These are phyloP conservation scores for Heterobasidion annosum DNA, from an alignment of 1,284 basidiomycete species.

Conservation along the genomic window DNA sequence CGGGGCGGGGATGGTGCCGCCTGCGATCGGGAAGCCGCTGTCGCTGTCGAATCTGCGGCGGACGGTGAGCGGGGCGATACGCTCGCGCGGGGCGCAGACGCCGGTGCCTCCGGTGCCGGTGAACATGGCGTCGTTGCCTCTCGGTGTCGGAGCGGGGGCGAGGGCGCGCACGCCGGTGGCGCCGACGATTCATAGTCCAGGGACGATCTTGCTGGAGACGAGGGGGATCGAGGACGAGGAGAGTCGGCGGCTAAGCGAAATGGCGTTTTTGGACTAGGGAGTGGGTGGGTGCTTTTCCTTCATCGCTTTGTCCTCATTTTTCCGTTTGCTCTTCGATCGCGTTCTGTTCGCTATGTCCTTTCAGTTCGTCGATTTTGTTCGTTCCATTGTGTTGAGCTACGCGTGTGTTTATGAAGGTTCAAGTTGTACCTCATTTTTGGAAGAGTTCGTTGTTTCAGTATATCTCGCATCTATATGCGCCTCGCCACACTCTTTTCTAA, in stretches of 20 bases:
- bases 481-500: too few species aligned
- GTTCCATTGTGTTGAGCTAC: too few species aligned
- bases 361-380: too few species aligned
- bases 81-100: slow-evolving; percentile 11
- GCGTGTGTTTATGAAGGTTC: too few species aligned
- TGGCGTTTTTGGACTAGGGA: slow-evolving; percentile 42
- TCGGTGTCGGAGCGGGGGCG: not conserved
- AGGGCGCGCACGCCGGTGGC: slow-evolving; percentile 23
- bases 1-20: not conserved
- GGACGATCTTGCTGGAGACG: slow-evolving; percentile 42
- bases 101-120: slow-evolving; percentile 2
- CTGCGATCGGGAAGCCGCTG: slow-evolving; percentile 9
- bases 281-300: too few species aligned
- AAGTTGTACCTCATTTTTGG: too few species aligned
- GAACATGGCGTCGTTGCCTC: not conserved
- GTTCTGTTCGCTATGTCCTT: too few species aligned
- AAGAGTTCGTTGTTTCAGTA: too few species aligned
- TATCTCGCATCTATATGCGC: too few species aligned
- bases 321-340: too few species aligned
- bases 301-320: too few species aligned
- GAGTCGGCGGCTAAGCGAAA: slow-evolving; percentile 54
- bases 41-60: slow-evolving; percentile 21
- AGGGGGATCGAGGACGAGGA: slow-evolving; percentile 55
- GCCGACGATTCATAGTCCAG: slow-evolving; percentile 48
- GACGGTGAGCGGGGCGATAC: slow-evolving; percentile 14